A percentile compares a stretch with the other conserved stretches of the same genome.
Evolutionary conservation across 1,284 basidiomycete species (phyloP).

Genomic region (Tranzscheliella williamsii): DNA sequence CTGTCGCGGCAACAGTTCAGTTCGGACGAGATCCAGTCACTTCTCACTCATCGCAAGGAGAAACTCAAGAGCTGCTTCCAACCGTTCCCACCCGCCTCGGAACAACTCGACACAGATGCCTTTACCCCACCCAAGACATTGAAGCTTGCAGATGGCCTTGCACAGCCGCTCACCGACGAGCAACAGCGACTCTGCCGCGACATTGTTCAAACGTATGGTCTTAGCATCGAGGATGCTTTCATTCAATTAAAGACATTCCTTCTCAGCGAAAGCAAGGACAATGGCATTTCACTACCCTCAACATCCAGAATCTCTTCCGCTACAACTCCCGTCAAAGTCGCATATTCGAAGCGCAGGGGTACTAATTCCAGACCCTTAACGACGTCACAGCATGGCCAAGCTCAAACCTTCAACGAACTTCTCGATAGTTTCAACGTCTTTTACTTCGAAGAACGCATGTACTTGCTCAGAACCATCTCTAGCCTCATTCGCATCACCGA

Average conservation of each 20-base stretch:
- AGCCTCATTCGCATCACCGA: conserved; percentile 68
- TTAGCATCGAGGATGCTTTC: conserved; percentile 76
- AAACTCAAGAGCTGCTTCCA: conserved; percentile 38
- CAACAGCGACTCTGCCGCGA: conserved; percentile 72
- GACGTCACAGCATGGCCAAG: conserved; percentile 1
- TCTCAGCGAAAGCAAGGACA: conserved; percentile 74
- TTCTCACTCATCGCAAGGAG: conserved; percentile 27
- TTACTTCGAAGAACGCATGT: conserved; percentile 77
- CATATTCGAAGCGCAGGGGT: conserved; percentile 1
- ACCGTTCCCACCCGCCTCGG: conserved; percentile 11
- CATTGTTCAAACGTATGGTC: conserved; percentile 72
- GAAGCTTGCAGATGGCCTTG: conserved; percentile 69
- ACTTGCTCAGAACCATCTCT: conserved; percentile 65
- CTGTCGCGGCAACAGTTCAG: conserved; percentile 30
- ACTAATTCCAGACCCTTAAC: conserved; percentile 1
- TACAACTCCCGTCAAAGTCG: conserved; percentile 7
- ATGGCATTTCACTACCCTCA: conserved; percentile 3
- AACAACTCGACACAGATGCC: not conserved
- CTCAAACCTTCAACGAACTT: conserved; percentile 59
- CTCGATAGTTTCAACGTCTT: conserved; percentile 75
- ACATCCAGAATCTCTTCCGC: conserved; percentile 7
- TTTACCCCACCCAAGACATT: conserved; percentile 63
- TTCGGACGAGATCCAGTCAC: conserved; percentile 15
- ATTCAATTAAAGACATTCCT: conserved; percentile 75
- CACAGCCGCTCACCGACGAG: conserved; percentile 67